Conservation (phyloP, 192 early-diverging fungal species). For the Oehlia diaphana region DNA sequence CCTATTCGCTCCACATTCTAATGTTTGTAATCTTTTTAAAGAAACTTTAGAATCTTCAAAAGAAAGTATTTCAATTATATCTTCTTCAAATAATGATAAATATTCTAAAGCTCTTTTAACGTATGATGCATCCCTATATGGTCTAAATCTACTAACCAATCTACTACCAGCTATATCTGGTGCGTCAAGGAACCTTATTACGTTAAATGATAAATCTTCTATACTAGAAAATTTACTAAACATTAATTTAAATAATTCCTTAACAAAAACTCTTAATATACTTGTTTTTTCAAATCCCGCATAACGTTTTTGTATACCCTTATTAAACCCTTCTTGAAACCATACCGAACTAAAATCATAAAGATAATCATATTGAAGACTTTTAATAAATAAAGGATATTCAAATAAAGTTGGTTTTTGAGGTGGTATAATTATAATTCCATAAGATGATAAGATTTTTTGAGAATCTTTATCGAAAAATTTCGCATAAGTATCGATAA, state of each 20-base stretch:
- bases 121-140: not conserved
- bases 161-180: not conserved
- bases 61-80: not conserved
- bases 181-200: not conserved
- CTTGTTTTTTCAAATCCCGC: not conserved
- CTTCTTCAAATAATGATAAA: not conserved
- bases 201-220: not conserved
- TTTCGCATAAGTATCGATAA: not conserved
- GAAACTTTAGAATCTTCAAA: not conserved
- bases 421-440: not conserved
- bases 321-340: not conserved
- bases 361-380: not conserved
- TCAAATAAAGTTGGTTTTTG: not conserved
- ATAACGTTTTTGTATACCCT: not conserved
- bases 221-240: not conserved
- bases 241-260: not conserved
- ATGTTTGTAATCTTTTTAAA: not conserved
- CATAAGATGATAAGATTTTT: not conserved
- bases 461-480: not conserved
- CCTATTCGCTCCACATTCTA: not conserved
- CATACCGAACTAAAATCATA: not conserved
- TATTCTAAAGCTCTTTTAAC: not conserved
- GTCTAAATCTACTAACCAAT: not conserved
- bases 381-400: not conserved
- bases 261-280: not conserved